A percentile compares a stretch with the other conserved stretches of the same genome.
These are phyloP conservation scores for Ganoderma lucidum DNA, from an alignment of 1,284 basidiomycete genomes.

Conservation along the genomic window DNA sequence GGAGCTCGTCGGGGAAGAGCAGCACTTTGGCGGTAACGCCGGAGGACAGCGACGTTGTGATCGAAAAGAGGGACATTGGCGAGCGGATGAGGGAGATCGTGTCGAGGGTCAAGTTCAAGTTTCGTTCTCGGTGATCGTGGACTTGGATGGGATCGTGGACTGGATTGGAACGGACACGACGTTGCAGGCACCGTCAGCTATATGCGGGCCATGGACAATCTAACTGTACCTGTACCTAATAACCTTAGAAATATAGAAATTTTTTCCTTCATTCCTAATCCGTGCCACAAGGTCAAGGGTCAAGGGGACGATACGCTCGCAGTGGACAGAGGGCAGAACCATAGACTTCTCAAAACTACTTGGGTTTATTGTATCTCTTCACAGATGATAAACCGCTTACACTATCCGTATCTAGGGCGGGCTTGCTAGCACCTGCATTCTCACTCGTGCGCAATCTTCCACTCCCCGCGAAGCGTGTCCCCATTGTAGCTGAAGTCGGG, in stretches of 20 bases:
- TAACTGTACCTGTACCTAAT: neutral
- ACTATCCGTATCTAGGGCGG: neutral
- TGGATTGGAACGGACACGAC: neutral
- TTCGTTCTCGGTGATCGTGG: neutral
- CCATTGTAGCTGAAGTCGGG: constrained; percentile 6
- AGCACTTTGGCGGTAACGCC: constrained; percentile 8
- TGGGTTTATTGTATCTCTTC: neutral
- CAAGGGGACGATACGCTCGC: neutral
- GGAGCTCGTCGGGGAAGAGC: constrained; percentile 6
- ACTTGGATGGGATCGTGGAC: neutral
- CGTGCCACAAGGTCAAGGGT: too few relatives aligned
- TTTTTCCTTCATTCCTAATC: neutral
- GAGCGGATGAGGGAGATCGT: constrained; percentile 6
- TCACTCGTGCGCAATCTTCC: constrained; percentile 3
- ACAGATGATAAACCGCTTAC: neutral
- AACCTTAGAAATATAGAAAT: neutral
- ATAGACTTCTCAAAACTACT: neutral
- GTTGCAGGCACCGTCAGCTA: neutral
- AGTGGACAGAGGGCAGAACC: too few relatives aligned
- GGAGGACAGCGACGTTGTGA: constrained; percentile 6
- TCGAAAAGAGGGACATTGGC: constrained; percentile 10
- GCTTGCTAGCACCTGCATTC: neutral
- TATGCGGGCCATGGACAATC: too few relatives aligned
- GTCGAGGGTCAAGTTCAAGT: neutral
- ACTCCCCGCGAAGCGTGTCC: neutral